phyloP scores from a whole-genome alignment of 129 eudicot species.

The sunflower (Helianthus annuus) region HanXRQr2.0-SUNRISE NC_035443.2:175768921-175769420 shows the following conservation, averaged over 20 bases:
- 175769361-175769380: background rate
- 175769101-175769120: constrained; percentile 63
- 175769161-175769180: constrained; percentile 72
- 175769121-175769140: constrained; percentile 78
- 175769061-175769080: constrained; percentile 59
- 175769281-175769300: background rate
- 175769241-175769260: background rate
- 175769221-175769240: background rate
- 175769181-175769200: background rate
- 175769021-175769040: background rate
- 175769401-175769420: background rate
- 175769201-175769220: background rate
- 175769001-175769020: background rate
- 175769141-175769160: constrained; percentile 90
- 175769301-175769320: background rate
- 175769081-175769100: constrained; percentile 82
- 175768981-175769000: constrained; percentile 2
- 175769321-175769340: too few species aligned
- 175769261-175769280: background rate
- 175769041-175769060: background rate
- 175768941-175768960: background rate
- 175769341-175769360: background rate
- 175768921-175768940: background rate
- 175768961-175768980: constrained; percentile 6
- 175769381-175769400: background rate